Percentiles rank a stretch among this genome's conserved stretches.
Evolutionary conservation across 306 rosid genomes (phyloP).

Genomic region (Crataegus laevigata): DNA sequence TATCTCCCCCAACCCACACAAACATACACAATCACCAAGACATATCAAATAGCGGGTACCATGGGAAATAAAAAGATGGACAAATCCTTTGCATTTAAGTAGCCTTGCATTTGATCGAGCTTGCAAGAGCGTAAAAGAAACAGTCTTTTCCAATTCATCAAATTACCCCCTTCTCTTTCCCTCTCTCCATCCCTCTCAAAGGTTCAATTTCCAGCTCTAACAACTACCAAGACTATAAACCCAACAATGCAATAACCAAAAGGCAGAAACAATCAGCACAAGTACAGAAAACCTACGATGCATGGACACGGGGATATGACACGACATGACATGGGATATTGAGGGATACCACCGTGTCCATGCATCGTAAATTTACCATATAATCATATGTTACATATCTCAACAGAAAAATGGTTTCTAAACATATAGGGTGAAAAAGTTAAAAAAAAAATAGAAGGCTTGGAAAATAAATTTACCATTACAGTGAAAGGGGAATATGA

Average conservation of each 20-base stretch:
- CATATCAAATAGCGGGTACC: neutral
- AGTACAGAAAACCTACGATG: neutral
- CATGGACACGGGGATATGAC: too few species aligned
- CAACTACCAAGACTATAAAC: neutral
- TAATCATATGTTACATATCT: neutral
- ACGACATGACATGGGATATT: too few species aligned
- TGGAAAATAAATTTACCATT: slow-evolving; percentile 12
- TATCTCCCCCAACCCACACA: neutral
- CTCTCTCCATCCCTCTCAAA: neutral
- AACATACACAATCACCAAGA: neutral
- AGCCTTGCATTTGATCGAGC: neutral
- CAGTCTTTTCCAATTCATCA: neutral
- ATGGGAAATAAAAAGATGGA: neutral
- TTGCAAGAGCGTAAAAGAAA: neutral
- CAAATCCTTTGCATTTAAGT: neutral
- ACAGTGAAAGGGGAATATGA: neutral
- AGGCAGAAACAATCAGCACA: neutral
- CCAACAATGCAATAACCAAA: neutral
- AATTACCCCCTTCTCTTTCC: neutral
- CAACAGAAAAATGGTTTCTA: neutral
- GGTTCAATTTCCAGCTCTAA: neutral
- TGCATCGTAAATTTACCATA: too few species aligned
- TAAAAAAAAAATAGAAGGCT: neutral
- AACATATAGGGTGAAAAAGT: neutral
- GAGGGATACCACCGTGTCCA: too few species aligned